These are phyloP conservation scores for Aspergillus spinulosporus DNA, from an alignment of 2,329 filamentous ascomycete genomes.

Conservation along the genomic window DNA sequence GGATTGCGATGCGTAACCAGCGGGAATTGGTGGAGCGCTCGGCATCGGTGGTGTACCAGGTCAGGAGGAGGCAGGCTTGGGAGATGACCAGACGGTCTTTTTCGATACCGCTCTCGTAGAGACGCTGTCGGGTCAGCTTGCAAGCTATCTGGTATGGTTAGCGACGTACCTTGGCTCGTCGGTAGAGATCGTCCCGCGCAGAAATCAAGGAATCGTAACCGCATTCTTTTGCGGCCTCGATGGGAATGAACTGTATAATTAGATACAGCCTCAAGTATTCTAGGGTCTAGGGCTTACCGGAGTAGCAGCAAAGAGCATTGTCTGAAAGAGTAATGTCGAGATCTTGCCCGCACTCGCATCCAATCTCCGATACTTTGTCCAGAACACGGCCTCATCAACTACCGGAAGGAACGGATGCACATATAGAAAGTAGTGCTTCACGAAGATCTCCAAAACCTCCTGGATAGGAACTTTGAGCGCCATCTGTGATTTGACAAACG, in stretches of 20 bases:
- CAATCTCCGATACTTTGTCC: conserved; percentile 14
- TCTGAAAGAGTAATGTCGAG: conserved; percentile 16
- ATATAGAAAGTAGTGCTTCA: conserved; percentile 20
- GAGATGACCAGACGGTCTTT: conserved; percentile 13
- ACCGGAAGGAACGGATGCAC: conserved; percentile 18
- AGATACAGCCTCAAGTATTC: not conserved
- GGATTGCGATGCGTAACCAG: conserved; percentile 16
- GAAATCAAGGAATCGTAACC: conserved; percentile 15
- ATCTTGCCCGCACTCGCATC: conserved; percentile 13
- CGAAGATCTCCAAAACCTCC: conserved; percentile 14
- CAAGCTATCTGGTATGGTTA: too few species aligned
- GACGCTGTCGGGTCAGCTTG: conserved; percentile 1
- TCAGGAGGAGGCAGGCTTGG: conserved; percentile 14
- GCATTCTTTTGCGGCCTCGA: conserved; percentile 18
- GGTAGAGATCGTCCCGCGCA: conserved; percentile 18
- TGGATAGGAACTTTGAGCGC: conserved; percentile 11
- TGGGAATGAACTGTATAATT: conserved; percentile 9
- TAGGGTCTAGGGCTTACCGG: not conserved
- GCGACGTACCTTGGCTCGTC: conserved; percentile 18
- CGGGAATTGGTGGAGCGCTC: conserved; percentile 16
- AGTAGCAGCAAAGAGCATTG: conserved; percentile 19
- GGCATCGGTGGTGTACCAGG: conserved; percentile 18
- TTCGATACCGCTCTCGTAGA: conserved; percentile 13
- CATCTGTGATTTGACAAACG: conserved; percentile 13
- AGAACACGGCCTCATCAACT: conserved; percentile 18